These are phyloP conservation scores for Colletotrichum australisinense DNA, from an alignment of 2,329 filamentous ascomycete species.

Conservation along the genomic window DNA sequence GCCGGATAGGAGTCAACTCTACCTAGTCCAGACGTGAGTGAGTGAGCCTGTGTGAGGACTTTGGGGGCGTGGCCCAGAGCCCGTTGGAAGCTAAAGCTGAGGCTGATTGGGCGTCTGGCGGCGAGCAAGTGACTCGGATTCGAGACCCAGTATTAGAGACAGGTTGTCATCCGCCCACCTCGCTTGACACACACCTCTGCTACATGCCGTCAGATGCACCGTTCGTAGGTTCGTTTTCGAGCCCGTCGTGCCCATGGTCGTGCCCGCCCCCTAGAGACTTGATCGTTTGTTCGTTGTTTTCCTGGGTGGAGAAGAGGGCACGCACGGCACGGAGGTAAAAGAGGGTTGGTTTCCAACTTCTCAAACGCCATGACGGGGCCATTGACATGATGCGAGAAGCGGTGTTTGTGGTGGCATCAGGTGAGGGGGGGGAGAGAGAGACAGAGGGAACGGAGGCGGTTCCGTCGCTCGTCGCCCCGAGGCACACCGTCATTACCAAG, in stretches of 20 bases:
- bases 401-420: slow-evolving; percentile 1
- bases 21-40: no score
- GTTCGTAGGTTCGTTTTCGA: slow-evolving; percentile 2
- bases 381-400: slow-evolving; percentile 13
- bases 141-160: slow-evolving; percentile 28
- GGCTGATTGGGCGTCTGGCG: slow-evolving; percentile 15
- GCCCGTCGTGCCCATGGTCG: background rate
- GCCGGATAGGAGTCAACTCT: background rate
- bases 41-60: background rate
- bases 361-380: slow-evolving; percentile 5
- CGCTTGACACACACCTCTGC: slow-evolving; percentile 24
- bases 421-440: background rate
- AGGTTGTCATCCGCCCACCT: slow-evolving; percentile 30
- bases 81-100: background rate
- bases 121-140: slow-evolving; percentile 22
- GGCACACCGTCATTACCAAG: background rate
- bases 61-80: background rate
- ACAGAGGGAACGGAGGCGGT: background rate
- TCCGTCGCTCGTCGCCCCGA: background rate
- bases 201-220: slow-evolving; percentile 23
- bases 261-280: background rate
- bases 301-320: background rate
- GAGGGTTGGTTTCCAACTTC: background rate
- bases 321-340: no score
- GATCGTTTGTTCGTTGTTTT: slow-evolving; percentile 1